A percentile compares a stretch with the other conserved stretches of the same genome.
Conservation (phyloP, 306 rosid species). For the Quercus glauca region DNA sequence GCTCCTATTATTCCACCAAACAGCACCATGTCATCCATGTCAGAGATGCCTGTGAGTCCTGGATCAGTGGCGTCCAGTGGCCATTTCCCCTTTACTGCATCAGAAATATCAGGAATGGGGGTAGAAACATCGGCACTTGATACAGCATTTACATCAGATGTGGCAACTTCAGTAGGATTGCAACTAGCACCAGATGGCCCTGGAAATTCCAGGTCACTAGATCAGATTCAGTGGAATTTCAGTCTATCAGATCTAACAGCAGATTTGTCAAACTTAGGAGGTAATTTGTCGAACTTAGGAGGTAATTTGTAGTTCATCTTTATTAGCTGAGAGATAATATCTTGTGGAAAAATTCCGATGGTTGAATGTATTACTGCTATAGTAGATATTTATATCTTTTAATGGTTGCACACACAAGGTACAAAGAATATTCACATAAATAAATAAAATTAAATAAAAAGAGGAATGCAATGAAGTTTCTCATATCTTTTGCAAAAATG, state of each 20-base stretch:
- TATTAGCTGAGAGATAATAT: background rate
- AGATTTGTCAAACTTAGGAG: constrained; percentile 91
- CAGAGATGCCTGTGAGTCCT: constrained; percentile 94
- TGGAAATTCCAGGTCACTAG: constrained; percentile 82
- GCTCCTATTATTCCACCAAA: constrained; percentile 68
- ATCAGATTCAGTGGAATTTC: constrained; percentile 92
- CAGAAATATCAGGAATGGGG: constrained; percentile 95
- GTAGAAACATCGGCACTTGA: constrained; percentile 77
- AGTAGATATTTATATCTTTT: background rate
- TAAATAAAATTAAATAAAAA: background rate
- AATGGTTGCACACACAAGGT: background rate
- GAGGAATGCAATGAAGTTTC: background rate
- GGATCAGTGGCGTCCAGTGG: constrained; percentile 97
- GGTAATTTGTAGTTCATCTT: constrained; percentile 46
- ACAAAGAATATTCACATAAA: background rate
- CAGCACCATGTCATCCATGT: constrained; percentile 59
- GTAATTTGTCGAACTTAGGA: constrained; percentile 78
- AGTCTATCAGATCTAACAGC: constrained; percentile 89
- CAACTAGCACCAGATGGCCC: constrained; percentile 81
- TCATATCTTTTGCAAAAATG: background rate
- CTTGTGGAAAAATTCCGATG: background rate
- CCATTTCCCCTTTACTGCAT: constrained; percentile 90
- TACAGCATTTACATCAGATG: constrained; percentile 85
- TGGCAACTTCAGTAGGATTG: constrained; percentile 74
- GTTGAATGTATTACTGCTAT: background rate